Evolutionary conservation across 2,329 filamentous ascomycete species (phyloP).

Genomic region (Ophiocordyceps australis): DNA sequence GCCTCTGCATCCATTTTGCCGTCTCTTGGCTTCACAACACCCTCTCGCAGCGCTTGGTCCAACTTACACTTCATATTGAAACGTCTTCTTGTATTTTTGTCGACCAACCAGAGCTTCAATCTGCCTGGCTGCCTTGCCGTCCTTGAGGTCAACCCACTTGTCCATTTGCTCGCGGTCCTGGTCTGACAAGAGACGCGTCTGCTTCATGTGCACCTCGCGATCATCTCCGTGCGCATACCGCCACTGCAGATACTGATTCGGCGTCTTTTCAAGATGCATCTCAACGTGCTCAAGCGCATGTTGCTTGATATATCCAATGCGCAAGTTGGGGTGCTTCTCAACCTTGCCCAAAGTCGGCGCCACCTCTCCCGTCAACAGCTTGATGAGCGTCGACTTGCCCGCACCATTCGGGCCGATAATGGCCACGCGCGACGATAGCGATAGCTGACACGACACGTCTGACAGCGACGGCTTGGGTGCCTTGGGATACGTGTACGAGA

Average conservation of each 20-base stretch:
- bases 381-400: conserved; percentile 95
- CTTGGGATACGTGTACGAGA: conserved; percentile 86
- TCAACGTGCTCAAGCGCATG: conserved; percentile 98
- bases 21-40: too few relatives aligned
- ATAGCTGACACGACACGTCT: conserved; percentile 76
- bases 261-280: conserved; percentile 98
- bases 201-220: conserved; percentile 92
- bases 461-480: conserved; percentile 70
- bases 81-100: conserved; percentile 97
- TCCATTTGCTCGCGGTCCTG: conserved; percentile 85
- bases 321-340: conserved; percentile 95
- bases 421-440: conserved; percentile 79
- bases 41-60: too few relatives aligned
- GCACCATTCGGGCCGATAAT: conserved; percentile 97
- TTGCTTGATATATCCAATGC: conserved; percentile 99
- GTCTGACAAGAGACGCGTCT: conserved; percentile 75
- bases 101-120: conserved; percentile 85
- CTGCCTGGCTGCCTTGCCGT: conserved; percentile 60
- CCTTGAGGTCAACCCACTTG: conserved; percentile 67
- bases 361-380: conserved; percentile 83
- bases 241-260: conserved; percentile 98
- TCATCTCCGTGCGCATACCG: conserved; percentile 95
- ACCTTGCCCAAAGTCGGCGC: conserved; percentile 73
- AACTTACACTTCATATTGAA: conserved; percentile 88
- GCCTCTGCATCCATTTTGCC: conserved; percentile 3